These are phyloP conservation scores for Sugiyamaella japonica DNA, from an alignment of 1,139 yeast genomes.

Conservation along the genomic window DNA sequence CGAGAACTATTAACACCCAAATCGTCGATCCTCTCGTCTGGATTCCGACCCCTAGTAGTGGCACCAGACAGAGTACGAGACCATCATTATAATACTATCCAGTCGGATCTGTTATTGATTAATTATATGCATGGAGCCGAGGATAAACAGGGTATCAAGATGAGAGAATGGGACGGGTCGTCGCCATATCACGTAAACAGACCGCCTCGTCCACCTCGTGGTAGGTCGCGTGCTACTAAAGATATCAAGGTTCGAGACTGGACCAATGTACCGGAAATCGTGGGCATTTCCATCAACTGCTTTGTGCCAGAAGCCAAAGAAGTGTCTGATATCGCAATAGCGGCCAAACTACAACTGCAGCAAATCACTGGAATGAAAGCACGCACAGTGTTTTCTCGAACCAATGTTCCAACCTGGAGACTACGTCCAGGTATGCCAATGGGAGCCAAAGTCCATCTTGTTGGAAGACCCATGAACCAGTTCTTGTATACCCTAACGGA, in stretches of 20 bases:
- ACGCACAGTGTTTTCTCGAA: conserved; percentile 65
- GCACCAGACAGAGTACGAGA: conserved; percentile 79
- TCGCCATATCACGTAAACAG: conserved; percentile 91
- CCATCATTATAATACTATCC: conserved; percentile 70
- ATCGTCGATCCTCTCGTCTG: conserved; percentile 54
- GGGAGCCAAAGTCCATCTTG: conserved; percentile 82
- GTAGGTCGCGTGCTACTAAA: conserved; percentile 57
- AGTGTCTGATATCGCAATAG: conserved; percentile 70
- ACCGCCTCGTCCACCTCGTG: conserved; percentile 49
- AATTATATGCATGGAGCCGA: conserved; percentile 67
- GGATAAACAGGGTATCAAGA: conserved; percentile 61
- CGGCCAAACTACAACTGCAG: conserved; percentile 79
- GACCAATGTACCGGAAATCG: conserved; percentile 69
- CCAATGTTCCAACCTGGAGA: conserved; percentile 85
- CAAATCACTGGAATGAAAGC: conserved; percentile 94
- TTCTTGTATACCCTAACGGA: conserved; percentile 85
- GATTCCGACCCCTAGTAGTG: conserved; percentile 68
- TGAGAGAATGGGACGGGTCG: conserved; percentile 82
- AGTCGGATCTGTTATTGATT: conserved; percentile 74
- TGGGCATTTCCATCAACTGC: conserved; percentile 67
- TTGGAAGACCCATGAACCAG: conserved; percentile 83
- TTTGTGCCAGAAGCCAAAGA: conserved; percentile 75
- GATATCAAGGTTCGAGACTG: conserved; percentile 66
- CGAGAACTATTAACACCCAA: conserved; percentile 65
- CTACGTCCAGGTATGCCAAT: conserved; percentile 85